Percentiles rank a stretch among this genome's conserved stretches.
Conservation (phyloP, 2,329 filamentous ascomycete genomes). For the Monosporascus sp. region DNA sequence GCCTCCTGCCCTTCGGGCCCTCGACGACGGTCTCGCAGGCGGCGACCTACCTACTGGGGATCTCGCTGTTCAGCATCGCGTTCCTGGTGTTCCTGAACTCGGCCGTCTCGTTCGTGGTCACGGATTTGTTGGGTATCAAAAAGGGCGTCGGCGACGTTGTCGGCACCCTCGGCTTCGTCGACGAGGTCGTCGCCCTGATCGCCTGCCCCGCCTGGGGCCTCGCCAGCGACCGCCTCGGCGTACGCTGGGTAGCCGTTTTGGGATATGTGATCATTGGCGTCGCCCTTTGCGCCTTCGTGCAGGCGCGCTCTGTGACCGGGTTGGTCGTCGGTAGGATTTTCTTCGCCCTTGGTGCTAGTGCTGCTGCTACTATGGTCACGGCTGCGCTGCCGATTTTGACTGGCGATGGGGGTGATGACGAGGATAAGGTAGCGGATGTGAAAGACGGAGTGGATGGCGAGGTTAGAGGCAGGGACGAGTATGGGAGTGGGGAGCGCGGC, state of each 20-base stretch:
- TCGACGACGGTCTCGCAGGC: constrained; percentile 57
- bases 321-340: constrained; percentile 76
- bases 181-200: constrained; percentile 75
- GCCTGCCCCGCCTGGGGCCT: constrained; percentile 79
- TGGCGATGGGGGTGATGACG: constrained; percentile 37
- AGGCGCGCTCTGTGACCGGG: constrained; percentile 79
- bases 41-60: constrained; percentile 72
- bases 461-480: background rate
- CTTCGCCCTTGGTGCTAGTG: constrained; percentile 89
- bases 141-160: constrained; percentile 72
- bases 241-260: constrained; percentile 64
- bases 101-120: constrained; percentile 78
- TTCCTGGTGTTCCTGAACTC: constrained; percentile 89
- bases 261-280: constrained; percentile 80
- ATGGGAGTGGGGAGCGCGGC: constrained; percentile 12
- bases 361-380: constrained; percentile 92
- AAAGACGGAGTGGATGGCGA: constrained; percentile 12
- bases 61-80: constrained; percentile 80
- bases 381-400: constrained; percentile 76
- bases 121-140: constrained; percentile 71
- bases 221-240: constrained; percentile 69
- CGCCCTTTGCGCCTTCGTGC: constrained; percentile 74
- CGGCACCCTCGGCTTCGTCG: constrained; percentile 77
- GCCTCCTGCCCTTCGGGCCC: constrained; percentile 51
- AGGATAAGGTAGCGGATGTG: constrained; percentile 16